Conservation (phyloP, 257 asterid species). For the Nemophila menziesii region DNA sequence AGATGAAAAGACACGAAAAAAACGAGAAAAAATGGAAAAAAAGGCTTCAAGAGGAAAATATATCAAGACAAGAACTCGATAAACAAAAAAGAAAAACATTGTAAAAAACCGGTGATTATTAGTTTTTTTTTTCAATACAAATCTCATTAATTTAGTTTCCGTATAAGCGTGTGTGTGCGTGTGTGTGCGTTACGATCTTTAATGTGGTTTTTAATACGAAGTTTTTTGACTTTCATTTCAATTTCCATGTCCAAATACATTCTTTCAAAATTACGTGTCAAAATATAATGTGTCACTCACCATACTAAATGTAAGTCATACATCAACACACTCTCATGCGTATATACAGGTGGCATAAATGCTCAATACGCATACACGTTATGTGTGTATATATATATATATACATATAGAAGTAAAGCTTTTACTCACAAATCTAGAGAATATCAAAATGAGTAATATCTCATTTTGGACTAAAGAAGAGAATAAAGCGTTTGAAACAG, state of each 20-base stretch:
- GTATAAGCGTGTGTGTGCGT: not conserved
- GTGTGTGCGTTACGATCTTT: not conserved
- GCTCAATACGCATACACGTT: no score
- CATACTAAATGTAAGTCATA: not conserved
- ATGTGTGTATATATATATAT: no score
- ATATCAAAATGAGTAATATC: slow-evolving; percentile 22
- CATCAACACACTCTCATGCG: no score
- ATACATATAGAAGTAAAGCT: no score
- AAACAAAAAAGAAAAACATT: no score
- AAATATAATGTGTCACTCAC: not conserved
- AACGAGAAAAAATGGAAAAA: slow-evolving; percentile 91
- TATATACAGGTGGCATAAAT: no score
- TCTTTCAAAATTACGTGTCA: no score
- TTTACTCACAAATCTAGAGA: slow-evolving; percentile 1
- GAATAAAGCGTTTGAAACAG: slow-evolving; percentile 35
- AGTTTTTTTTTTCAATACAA: no score
- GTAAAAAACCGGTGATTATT: no score
- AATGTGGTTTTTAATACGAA: no score
- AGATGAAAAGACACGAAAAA: slow-evolving; percentile 74
- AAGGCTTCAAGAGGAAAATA: slow-evolving; percentile 78
- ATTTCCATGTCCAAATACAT: not conserved
- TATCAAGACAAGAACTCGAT: slow-evolving; percentile 56
- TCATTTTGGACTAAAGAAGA: slow-evolving; percentile 29
- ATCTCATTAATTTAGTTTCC: not conserved
- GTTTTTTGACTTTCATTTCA: no score